Percentiles rank a stretch among this genome's conserved stretches.
These are phyloP conservation scores for Stentor roeselii DNA, from an alignment of 73 alveolate species.

Conservation along the genomic window DNA sequence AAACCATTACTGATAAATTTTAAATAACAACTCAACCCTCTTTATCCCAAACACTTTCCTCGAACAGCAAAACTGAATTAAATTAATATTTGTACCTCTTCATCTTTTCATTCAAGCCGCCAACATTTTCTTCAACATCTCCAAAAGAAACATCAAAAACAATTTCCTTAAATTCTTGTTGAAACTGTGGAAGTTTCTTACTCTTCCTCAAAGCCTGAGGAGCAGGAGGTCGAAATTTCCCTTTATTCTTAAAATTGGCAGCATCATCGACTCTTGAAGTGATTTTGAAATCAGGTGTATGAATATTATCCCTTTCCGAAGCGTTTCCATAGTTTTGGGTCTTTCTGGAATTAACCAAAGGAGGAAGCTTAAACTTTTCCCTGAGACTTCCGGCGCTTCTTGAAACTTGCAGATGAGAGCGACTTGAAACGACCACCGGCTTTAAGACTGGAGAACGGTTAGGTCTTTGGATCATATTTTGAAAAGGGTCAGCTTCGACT, in stretches of 20 bases:
- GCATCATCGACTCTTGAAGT: background rate
- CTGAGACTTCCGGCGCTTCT: background rate
- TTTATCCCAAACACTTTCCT: too few species aligned
- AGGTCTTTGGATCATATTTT: background rate
- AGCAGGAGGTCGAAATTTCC: too few species aligned
- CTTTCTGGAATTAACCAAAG: background rate
- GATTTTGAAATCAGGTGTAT: background rate
- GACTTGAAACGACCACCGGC: background rate
- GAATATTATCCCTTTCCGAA: background rate
- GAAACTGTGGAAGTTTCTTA: too few species aligned
- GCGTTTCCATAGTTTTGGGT: too few species aligned
- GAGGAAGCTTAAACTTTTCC: background rate
- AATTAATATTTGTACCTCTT: background rate
- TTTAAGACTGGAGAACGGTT: background rate
- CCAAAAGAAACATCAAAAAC: background rate
- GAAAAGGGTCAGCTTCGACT: background rate
- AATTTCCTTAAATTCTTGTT: too few species aligned
- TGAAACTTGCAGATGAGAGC: background rate
- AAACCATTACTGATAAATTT: too few species aligned
- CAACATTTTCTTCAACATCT: background rate
- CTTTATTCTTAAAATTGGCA: background rate
- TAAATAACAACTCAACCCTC: too few species aligned
- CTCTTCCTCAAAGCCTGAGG: too few species aligned
- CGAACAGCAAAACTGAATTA: too few species aligned
- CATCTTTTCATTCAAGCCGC: background rate